Percentiles rank a stretch among this genome's conserved stretches.
Conservation (phyloP, 1,284 basidiomycete genomes). For the Ganoderma lucidum region DNA sequence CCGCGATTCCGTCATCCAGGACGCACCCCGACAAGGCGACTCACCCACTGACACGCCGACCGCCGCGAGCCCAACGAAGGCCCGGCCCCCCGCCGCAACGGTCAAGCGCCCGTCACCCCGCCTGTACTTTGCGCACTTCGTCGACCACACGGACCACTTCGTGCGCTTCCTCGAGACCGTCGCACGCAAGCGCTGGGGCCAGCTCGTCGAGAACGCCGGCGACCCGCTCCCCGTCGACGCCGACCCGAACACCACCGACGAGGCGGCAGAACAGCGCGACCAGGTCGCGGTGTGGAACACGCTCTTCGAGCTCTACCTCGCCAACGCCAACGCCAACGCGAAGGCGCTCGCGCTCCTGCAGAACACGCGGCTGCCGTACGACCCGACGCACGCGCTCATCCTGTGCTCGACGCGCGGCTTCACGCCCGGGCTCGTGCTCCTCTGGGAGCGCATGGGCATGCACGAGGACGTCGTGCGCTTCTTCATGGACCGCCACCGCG, state of each 20-base stretch:
- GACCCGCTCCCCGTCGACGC: conserved; percentile 29
- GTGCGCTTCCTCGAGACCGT: conserved; percentile 91
- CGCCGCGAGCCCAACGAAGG: conserved; percentile 34
- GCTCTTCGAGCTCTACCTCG: conserved; percentile 90
- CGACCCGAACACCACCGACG: conserved; percentile 49
- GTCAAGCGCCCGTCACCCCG: conserved; percentile 80
- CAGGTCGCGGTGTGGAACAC: conserved; percentile 97
- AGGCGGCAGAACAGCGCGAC: conserved; percentile 69
- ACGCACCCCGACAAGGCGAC: conserved; percentile 40
- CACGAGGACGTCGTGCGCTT: conserved; percentile 94
- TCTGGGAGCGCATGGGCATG: conserved; percentile 97
- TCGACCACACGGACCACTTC: conserved; percentile 88
- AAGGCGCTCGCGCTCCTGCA: conserved; percentile 80
- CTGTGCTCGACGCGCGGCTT: conserved; percentile 88
- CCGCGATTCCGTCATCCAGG: conserved; percentile 45
- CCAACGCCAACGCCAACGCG: conserved; percentile 41
- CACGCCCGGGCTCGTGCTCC: conserved; percentile 83
- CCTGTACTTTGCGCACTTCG: conserved; percentile 94
- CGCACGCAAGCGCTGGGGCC: conserved; percentile 83
- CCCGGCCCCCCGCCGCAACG: conserved; percentile 35
- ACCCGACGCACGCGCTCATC: conserved; percentile 91
- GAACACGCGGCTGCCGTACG: conserved; percentile 79
- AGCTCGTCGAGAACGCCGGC: conserved; percentile 60
- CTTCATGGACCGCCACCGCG: conserved; percentile 81
- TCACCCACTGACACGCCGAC: conserved; percentile 41